Evolutionary conservation across 177 flowering plant genomes (phyloP).

Genomic region (Tripterygium wilfordii): DNA sequence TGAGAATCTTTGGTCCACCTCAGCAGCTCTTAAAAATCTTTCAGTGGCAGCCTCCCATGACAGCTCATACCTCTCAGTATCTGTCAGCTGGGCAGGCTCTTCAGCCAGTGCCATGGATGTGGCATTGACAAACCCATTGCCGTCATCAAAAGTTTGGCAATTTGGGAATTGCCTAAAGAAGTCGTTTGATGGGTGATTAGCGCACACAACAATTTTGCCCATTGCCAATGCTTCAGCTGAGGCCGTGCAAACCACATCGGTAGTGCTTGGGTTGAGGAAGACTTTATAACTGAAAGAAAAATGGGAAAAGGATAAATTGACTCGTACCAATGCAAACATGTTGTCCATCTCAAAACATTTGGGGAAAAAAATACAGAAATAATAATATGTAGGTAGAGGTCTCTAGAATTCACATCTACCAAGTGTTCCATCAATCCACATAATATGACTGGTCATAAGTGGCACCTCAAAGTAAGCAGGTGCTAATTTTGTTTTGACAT

Average conservation of each 20-base stretch:
- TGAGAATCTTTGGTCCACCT: conserved; percentile 28
- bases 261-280: conserved; percentile 92
- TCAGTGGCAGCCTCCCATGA: conserved; percentile 96
- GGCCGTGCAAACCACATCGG: conserved; percentile 95
- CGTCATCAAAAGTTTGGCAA: conserved; percentile 49
- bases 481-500: no score
- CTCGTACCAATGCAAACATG: no score
- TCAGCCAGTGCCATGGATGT: conserved; percentile 48
- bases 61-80: conserved; percentile 58
- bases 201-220: conserved; percentile 89
- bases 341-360: neutral
- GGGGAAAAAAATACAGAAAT: no score
- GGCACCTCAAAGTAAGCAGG: no score
- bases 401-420: no score
- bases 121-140: conserved; percentile 48
- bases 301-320: neutral
- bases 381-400: no score
- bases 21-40: conserved; percentile 53
- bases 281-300: conserved; percentile 64
- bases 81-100: conserved; percentile 54
- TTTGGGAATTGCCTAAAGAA: conserved; percentile 93
- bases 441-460: no score
- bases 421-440: no score
- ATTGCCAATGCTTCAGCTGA: conserved; percentile 96
- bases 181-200: conserved; percentile 87